Evolutionary conservation across 1,284 basidiomycete species (phyloP).

Genomic region (Tilletia indica): DNA sequence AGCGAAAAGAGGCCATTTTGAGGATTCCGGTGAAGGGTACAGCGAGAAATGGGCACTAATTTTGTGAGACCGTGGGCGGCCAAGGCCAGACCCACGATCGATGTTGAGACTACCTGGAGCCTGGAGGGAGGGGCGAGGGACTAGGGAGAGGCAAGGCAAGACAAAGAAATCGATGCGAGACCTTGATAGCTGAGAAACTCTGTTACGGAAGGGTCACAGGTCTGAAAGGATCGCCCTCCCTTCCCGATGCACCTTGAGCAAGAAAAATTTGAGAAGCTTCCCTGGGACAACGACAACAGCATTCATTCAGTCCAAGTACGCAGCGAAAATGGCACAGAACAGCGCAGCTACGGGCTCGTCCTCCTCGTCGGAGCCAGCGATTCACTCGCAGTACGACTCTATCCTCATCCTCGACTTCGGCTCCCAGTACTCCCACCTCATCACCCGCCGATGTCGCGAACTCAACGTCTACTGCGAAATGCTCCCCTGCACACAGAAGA

Average conservation of each 20-base stretch:
- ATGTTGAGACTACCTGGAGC: too few relatives aligned
- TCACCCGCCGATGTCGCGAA: constrained; percentile 96
- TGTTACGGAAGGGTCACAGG: too few relatives aligned
- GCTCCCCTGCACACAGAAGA: constrained; percentile 91
- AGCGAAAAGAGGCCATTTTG: too few relatives aligned
- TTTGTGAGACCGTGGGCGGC: too few relatives aligned
- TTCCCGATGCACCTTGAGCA: background rate
- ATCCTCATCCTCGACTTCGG: constrained; percentile 97
- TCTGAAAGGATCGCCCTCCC: background rate
- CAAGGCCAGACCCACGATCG: too few relatives aligned
- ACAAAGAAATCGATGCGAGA: too few relatives aligned
- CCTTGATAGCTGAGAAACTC: too few relatives aligned
- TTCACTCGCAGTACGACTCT: constrained; percentile 94
- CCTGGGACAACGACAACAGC: background rate
- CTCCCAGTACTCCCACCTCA: constrained; percentile 97
- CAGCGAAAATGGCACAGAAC: background rate
- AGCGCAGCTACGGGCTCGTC: background rate
- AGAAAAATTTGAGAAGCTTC: constrained; percentile 9
- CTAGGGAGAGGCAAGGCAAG: too few relatives aligned
- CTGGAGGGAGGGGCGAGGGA: too few relatives aligned
- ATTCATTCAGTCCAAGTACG: background rate
- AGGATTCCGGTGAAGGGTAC: too few relatives aligned
- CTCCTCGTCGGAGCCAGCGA: constrained; percentile 58
- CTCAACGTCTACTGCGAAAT: constrained; percentile 97
- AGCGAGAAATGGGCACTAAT: too few relatives aligned